Percentiles rank a stretch among this genome's conserved stretches.
phyloP scores from a whole-genome alignment of 257 asterid species.

The Rubia yunnanensis region DNA sequence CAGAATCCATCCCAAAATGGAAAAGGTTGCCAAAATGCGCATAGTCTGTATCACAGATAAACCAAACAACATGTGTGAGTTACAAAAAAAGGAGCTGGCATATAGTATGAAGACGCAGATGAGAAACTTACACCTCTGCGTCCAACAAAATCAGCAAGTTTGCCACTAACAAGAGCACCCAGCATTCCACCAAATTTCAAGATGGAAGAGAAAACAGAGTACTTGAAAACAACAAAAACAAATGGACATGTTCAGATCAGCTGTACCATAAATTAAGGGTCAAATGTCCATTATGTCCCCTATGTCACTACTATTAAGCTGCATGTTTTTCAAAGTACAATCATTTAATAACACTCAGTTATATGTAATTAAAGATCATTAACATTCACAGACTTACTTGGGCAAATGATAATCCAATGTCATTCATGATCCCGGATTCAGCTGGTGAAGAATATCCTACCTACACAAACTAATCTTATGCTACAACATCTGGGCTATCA shows the following conservation, averaged over 20 bases:
- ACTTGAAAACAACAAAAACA: constrained; percentile 6
- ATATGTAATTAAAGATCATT: too few relatives aligned
- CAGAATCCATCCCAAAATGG: constrained; percentile 18
- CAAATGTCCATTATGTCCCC: too few relatives aligned
- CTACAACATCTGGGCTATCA: neutral
- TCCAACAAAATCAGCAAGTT: constrained; percentile 19
- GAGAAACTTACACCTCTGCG: constrained; percentile 15
- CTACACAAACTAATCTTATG: neutral
- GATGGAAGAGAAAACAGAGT: constrained; percentile 16
- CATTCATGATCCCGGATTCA: constrained; percentile 11
- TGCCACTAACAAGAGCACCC: constrained; percentile 18
- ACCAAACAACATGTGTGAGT: neutral
- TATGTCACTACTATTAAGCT: too few relatives aligned
- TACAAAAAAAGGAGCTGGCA: neutral
- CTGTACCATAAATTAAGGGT: neutral
- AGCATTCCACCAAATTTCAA: constrained; percentile 20
- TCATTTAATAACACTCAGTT: too few relatives aligned
- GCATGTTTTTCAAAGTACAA: too few relatives aligned
- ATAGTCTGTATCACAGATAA: constrained; percentile 13
- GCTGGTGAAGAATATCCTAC: constrained; percentile 12
- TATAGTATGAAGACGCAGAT: neutral
- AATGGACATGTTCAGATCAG: neutral
- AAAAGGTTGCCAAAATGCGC: constrained; percentile 15
- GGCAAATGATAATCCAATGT: constrained; percentile 11
- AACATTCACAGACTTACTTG: neutral